These are phyloP conservation scores for Cryptomeria japonica DNA, from an alignment of 75 land plant genomes.

Conservation along the genomic window DNA sequence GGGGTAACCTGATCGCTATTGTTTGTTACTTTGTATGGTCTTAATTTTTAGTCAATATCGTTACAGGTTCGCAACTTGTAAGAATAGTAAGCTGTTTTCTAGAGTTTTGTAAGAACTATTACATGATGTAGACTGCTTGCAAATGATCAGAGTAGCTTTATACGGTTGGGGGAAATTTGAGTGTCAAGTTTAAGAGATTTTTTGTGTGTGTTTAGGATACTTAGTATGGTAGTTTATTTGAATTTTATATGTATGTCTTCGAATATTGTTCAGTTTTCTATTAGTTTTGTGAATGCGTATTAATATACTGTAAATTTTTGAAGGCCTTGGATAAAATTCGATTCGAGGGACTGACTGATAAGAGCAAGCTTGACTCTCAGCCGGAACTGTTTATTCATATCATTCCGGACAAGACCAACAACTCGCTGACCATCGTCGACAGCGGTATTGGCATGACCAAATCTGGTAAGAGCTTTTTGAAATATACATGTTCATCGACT, in stretches of 20 bases:
- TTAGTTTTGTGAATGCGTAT: neutral
- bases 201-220: too few relatives aligned
- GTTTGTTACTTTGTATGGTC: too few relatives aligned
- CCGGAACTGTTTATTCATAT: slow-evolving; percentile 75
- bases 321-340: slow-evolving; percentile 41
- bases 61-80: too few relatives aligned
- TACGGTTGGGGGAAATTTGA: too few relatives aligned
- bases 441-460: slow-evolving; percentile 39
- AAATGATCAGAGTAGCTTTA: too few relatives aligned
- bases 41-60: too few relatives aligned
- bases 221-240: neutral
- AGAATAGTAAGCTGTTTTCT: too few relatives aligned
- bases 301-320: neutral
- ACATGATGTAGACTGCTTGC: too few relatives aligned
- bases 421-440: slow-evolving; percentile 22
- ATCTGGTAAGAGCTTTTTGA: slow-evolving; percentile 16
- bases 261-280: neutral
- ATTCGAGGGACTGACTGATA: slow-evolving; percentile 35
- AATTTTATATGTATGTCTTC: neutral
- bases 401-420: slow-evolving; percentile 47
- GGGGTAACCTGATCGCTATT: too few relatives aligned
- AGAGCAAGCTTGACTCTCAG: slow-evolving; percentile 70
- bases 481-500: too few relatives aligned
- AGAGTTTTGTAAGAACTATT: too few relatives aligned
- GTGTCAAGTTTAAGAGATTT: too few relatives aligned